Percentiles rank a stretch among this genome's conserved stretches.
phyloP scores from a whole-genome alignment of 129 eudicot species.

The Tagetes erecta region DNA sequence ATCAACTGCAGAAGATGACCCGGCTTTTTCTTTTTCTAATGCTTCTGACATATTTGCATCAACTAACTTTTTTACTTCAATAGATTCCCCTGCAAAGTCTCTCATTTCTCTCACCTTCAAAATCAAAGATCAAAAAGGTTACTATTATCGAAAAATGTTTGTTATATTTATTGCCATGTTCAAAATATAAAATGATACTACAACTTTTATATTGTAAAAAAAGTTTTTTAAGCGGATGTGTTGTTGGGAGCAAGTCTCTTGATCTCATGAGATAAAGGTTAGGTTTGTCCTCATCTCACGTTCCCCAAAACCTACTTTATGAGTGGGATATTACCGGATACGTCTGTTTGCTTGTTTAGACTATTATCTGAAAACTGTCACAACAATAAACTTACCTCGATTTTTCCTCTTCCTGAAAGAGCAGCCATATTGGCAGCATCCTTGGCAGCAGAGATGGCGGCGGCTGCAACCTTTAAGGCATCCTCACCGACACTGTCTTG shows the following conservation, averaged over 20 bases:
- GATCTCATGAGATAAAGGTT: too few relatives aligned
- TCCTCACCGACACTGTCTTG: slow-evolving; percentile 55
- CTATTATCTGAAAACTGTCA: neutral
- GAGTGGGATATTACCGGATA: too few relatives aligned
- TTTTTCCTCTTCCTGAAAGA: slow-evolving; percentile 64
- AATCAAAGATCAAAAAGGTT: neutral
- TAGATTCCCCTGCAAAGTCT: slow-evolving; percentile 91
- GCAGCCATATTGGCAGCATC: slow-evolving; percentile 66
- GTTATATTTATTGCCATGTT: too few relatives aligned
- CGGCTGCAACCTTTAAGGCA: slow-evolving; percentile 80
- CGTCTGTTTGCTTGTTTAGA: too few relatives aligned
- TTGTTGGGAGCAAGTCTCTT: too few relatives aligned
- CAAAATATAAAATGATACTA: too few relatives aligned
- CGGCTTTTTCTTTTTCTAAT: slow-evolving; percentile 70
- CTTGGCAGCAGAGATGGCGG: slow-evolving; percentile 89
- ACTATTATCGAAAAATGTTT: neutral
- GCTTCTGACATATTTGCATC: slow-evolving; percentile 68
- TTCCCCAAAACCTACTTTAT: too few relatives aligned
- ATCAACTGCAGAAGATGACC: slow-evolving; percentile 76
- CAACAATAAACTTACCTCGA: slow-evolving; percentile 53
- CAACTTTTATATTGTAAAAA: too few relatives aligned
- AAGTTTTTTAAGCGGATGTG: too few relatives aligned
- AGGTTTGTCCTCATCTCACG: too few relatives aligned
- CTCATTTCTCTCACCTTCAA: slow-evolving; percentile 76
- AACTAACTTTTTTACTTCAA: slow-evolving; percentile 79